Percentiles rank a stretch among this genome's conserved stretches.
These are phyloP conservation scores for Cryphonectria parasitica DNA, from an alignment of 2,329 filamentous ascomycete genomes.

Conservation along the genomic window DNA sequence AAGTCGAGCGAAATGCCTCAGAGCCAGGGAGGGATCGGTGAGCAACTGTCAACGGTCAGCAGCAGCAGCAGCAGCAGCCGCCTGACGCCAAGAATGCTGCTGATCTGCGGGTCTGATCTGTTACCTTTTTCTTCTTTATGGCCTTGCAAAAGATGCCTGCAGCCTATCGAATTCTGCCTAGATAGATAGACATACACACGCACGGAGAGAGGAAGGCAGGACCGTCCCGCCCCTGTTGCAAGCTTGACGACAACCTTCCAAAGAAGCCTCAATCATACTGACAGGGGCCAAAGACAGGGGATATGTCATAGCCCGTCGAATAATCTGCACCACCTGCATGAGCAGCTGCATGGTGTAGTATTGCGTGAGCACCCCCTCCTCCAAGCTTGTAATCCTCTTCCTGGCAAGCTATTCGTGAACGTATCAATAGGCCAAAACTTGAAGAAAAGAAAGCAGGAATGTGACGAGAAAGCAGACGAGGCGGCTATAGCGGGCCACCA, in stretches of 20 bases:
- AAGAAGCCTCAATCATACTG: neutral
- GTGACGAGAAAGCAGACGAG: neutral
- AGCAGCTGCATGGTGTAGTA: slow-evolving; percentile 4
- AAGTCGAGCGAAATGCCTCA: slow-evolving; percentile 46
- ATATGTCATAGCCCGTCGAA: neutral
- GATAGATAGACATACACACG: neutral
- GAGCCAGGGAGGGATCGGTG: slow-evolving; percentile 36
- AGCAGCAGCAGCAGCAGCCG: neutral
- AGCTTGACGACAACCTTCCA: neutral
- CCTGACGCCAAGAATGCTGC: neutral
- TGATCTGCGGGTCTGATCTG: neutral
- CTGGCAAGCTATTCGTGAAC: neutral
- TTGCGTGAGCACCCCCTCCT: neutral
- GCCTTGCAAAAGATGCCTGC: neutral
- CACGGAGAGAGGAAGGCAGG: no score
- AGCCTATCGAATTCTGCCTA: neutral
- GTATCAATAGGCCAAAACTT: neutral
- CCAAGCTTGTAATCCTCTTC: neutral
- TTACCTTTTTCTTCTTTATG: neutral
- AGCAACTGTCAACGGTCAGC: neutral
- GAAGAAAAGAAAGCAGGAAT: neutral
- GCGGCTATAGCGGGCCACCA: neutral
- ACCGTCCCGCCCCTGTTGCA: neutral
- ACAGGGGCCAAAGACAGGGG: neutral
- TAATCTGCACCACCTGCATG: neutral